These are phyloP conservation scores for Kondoa malvinella DNA, from an alignment of 768 basidiomycete genomes.

Conservation along the genomic window DNA sequence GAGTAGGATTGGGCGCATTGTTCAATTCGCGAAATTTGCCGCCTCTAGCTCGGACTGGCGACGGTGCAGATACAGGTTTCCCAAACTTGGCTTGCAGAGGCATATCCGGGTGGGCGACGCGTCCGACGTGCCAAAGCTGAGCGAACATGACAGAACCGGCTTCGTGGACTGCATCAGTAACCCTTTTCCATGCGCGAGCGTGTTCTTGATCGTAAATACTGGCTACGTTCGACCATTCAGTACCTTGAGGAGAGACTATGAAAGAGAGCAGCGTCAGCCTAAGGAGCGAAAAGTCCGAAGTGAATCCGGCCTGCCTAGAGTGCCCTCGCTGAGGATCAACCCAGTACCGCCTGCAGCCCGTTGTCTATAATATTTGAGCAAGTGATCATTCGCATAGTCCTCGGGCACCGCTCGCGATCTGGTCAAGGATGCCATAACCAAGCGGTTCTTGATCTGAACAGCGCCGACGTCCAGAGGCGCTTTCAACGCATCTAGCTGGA, in stretches of 20 bases:
- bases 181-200: conserved; percentile 6
- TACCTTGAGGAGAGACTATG: not conserved
- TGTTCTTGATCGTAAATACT: not conserved
- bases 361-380: not conserved
- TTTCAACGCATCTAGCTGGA: not conserved
- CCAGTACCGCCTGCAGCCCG: conserved; percentile 8
- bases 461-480: not conserved
- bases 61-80: conserved; percentile 1
- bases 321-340: conserved; percentile 5
- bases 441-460: not conserved
- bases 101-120: conserved; percentile 27
- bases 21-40: conserved; percentile 5
- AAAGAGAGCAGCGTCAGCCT: not conserved
- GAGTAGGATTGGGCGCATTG: conserved; percentile 5
- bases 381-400: not conserved
- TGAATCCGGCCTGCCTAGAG: not conserved
- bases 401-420: not conserved
- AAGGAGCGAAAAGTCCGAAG: not conserved
- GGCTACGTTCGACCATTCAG: conserved; percentile 7
- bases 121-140: conserved; percentile 47
- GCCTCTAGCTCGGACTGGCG: conserved; percentile 3
- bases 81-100: conserved; percentile 6
- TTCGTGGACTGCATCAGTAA: conserved; percentile 35
- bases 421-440: not conserved
- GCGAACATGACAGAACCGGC: conserved; percentile 35